Evolutionary conservation across 129 eudicot species (phyloP).

Genomic region (Lactuca saligna): DNA sequence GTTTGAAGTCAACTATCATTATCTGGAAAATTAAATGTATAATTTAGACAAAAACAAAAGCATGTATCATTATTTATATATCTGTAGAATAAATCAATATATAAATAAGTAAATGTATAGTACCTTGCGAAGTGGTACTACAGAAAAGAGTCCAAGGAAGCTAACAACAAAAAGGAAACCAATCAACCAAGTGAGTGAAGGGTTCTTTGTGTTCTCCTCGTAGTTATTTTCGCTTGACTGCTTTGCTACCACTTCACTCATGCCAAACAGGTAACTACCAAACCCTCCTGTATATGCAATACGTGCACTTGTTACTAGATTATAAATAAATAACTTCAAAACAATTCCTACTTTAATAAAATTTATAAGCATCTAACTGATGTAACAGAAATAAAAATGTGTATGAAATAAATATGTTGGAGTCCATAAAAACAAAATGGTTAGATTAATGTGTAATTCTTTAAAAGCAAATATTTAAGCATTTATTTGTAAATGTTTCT

Average conservation of each 20-base stretch:
- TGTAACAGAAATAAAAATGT: too few species aligned
- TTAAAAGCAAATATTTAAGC: too few species aligned
- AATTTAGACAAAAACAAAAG: background rate
- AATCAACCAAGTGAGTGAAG: constrained; percentile 68
- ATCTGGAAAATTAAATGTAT: constrained; percentile 45
- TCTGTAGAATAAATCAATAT: too few species aligned
- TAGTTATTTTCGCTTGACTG: constrained; percentile 56
- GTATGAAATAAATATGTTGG: too few species aligned
- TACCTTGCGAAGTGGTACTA: constrained; percentile 97
- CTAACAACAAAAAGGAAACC: constrained; percentile 95
- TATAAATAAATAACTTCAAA: background rate
- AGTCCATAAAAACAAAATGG: too few species aligned
- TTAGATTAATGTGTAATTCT: too few species aligned
- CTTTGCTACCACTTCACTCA: constrained; percentile 85
- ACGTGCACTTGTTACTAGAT: background rate
- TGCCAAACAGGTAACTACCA: constrained; percentile 92
- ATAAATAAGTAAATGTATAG: background rate
- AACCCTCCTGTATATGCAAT: constrained; percentile 67
- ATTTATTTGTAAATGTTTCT: too few species aligned
- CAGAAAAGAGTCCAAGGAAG: constrained; percentile 86
- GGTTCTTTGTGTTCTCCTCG: constrained; percentile 60
- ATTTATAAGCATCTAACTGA: too few species aligned
- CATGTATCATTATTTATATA: too few species aligned
- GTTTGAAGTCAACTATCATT: constrained; percentile 89
- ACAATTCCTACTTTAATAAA: too few species aligned